A percentile compares a stretch with the other conserved stretches of the same genome.
phyloP scores from a whole-genome alignment of 306 rosid species.

The Castanea crenata region DNA sequence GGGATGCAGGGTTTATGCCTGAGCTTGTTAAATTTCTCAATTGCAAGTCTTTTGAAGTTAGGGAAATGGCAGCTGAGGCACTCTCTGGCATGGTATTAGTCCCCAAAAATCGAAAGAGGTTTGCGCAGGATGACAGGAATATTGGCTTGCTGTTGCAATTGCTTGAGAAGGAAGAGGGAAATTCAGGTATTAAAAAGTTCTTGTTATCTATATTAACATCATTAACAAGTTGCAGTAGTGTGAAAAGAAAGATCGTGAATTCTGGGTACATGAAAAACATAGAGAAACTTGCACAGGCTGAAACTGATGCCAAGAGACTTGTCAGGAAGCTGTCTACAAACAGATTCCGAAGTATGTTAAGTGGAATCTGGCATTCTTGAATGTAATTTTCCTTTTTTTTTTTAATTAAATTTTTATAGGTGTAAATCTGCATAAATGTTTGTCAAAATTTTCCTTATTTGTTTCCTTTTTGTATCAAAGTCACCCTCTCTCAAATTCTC shows the following conservation, averaged over 20 bases:
- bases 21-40: constrained; percentile 74
- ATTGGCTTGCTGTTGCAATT: constrained; percentile 53
- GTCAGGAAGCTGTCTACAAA: constrained; percentile 68
- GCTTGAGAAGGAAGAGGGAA: constrained; percentile 57
- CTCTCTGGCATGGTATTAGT: constrained; percentile 63
- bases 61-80: constrained; percentile 83
- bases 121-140: constrained; percentile 70
- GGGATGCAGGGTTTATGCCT: constrained; percentile 68
- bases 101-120: constrained; percentile 70
- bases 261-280: constrained; percentile 72
- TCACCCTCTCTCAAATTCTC: constrained; percentile 5
- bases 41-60: constrained; percentile 72
- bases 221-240: constrained; percentile 73
- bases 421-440: constrained; percentile 51
- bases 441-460: constrained; percentile 35
- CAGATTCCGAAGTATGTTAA: constrained; percentile 71
- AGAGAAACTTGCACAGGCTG: constrained; percentile 81
- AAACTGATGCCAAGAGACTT: constrained; percentile 86
- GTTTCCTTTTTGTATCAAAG: constrained; percentile 11
- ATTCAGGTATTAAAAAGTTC: constrained; percentile 55
- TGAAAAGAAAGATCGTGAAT: constrained; percentile 68
- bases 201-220: constrained; percentile 68
- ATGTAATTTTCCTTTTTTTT: constrained; percentile 27
- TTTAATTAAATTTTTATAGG: constrained; percentile 24
- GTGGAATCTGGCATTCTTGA: constrained; percentile 82